Conservation (phyloP, 2,329 filamentous ascomycete genomes). For the Amylocarpus encephaloides region DNA sequence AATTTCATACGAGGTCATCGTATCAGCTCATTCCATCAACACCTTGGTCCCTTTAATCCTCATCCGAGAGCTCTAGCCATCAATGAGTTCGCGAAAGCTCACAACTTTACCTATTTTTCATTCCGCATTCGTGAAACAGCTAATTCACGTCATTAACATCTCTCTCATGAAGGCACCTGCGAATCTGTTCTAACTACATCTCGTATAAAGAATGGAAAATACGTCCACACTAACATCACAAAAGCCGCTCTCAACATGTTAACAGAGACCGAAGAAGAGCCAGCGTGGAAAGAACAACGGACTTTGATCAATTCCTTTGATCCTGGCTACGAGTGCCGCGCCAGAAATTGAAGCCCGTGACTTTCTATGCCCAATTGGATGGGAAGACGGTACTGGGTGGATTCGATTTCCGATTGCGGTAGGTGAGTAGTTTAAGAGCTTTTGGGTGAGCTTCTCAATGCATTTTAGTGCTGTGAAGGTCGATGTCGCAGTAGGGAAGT, state of each 20-base stretch:
- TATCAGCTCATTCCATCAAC: no score
- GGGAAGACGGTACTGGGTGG: constrained; percentile 18
- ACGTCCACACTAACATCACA: constrained; percentile 19
- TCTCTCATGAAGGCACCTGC: constrained; percentile 18
- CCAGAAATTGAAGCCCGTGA: constrained; percentile 10
- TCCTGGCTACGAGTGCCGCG: constrained; percentile 17
- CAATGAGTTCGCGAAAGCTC: constrained; percentile 5
- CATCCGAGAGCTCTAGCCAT: constrained; percentile 14
- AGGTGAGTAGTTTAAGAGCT: constrained; percentile 9
- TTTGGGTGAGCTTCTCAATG: constrained; percentile 18
- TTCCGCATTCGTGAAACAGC: background rate
- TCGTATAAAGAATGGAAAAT: constrained; percentile 10
- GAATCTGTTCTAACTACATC: constrained; percentile 4
- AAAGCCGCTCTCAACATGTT: constrained; percentile 21
- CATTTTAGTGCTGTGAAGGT: constrained; percentile 13
- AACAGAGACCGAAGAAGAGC: constrained; percentile 15
- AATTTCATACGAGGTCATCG: no score
- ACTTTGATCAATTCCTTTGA: constrained; percentile 18
- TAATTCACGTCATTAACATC: constrained; percentile 16
- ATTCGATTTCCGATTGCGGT: constrained; percentile 16
- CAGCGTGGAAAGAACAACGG: constrained; percentile 10
- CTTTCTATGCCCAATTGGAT: constrained; percentile 16
- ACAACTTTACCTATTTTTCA: background rate
- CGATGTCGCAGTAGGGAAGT: constrained; percentile 10
- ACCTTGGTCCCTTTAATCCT: constrained; percentile 15